A percentile compares a stretch with the other conserved stretches of the same genome.
phyloP scores from a whole-genome alignment of 306 rosid genomes.

The Lathyrus aphaca region DNA sequence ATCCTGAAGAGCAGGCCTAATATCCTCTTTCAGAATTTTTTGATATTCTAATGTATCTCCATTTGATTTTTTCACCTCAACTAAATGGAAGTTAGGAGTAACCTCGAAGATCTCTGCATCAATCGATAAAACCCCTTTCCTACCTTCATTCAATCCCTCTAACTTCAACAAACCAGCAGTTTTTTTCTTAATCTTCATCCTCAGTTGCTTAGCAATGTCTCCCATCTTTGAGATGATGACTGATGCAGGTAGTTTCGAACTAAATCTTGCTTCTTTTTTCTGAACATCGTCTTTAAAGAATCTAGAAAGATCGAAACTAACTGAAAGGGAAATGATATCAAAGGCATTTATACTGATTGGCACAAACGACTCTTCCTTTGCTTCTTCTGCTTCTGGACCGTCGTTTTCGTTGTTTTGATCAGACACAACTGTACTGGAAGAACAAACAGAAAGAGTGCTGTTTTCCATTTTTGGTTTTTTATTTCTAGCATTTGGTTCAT shows the following conservation, averaged over 20 bases:
- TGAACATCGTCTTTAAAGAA: conserved; percentile 56
- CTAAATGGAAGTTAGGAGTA: conserved; percentile 74
- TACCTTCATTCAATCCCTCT: conserved; percentile 64
- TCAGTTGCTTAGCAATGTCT: conserved; percentile 62
- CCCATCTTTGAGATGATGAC: conserved; percentile 71
- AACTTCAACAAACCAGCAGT: conserved; percentile 67
- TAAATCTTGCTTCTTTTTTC: conserved; percentile 65
- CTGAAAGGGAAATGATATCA: conserved; percentile 75
- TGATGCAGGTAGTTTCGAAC: conserved; percentile 68
- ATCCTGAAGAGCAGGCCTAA: conserved; percentile 78
- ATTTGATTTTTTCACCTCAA: conserved; percentile 78
- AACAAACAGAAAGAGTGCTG: conserved; percentile 39
- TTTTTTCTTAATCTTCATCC: conserved; percentile 70
- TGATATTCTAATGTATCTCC: conserved; percentile 90
- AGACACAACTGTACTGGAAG: conserved; percentile 38
- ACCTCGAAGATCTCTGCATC: conserved; percentile 85
- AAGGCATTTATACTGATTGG: conserved; percentile 76
- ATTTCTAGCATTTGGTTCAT: conserved; percentile 46
- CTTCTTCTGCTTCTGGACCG: conserved; percentile 44
- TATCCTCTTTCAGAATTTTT: conserved; percentile 64
- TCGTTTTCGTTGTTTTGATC: conserved; percentile 40
- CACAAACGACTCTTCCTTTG: conserved; percentile 48
- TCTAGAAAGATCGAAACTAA: conserved; percentile 73
- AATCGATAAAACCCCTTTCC: conserved; percentile 70
- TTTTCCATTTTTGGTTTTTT: conserved; percentile 40